These are phyloP conservation scores for Apiotrichum brassicae DNA, from an alignment of 1,284 basidiomycete genomes.

Conservation along the genomic window DNA sequence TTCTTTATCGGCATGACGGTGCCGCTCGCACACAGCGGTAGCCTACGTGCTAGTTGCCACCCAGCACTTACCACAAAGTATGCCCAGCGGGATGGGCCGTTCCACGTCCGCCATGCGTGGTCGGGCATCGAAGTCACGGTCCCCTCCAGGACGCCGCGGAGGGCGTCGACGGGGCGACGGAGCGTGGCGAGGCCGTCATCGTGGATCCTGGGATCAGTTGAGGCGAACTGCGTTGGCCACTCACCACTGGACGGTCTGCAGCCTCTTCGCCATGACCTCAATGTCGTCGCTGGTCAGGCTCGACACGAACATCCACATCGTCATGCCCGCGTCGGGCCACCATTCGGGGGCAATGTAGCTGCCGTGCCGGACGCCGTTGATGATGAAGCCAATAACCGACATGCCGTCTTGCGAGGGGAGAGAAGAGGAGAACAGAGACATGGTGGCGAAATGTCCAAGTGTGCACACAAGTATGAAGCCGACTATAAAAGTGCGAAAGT, in stretches of 20 bases:
- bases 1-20: too few species aligned
- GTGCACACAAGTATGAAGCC: too few species aligned
- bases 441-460: too few species aligned
- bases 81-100: constrained; percentile 8
- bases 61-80: constrained; percentile 8
- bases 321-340: constrained; percentile 13
- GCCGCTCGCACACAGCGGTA: not conserved
- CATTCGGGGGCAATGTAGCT: constrained; percentile 10
- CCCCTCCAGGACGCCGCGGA: constrained; percentile 6
- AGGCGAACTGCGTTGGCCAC: not conserved
- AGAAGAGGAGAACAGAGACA: not conserved
- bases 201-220: constrained; percentile 2
- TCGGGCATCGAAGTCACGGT: not conserved
- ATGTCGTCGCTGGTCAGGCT: constrained; percentile 1
- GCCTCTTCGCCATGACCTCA: constrained; percentile 1
- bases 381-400: constrained; percentile 10
- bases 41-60: too few species aligned
- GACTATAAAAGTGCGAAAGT: too few species aligned
- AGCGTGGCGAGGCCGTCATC: constrained; percentile 3
- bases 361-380: constrained; percentile 9
- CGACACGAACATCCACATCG: constrained; percentile 11
- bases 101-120: constrained; percentile 8
- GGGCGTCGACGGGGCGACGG: constrained; percentile 7
- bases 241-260: constrained; percentile 5
- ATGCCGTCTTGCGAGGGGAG: not conserved